phyloP scores from a whole-genome alignment of 2,329 filamentous ascomycete species.

The Aspergillus nomiae region DNA sequence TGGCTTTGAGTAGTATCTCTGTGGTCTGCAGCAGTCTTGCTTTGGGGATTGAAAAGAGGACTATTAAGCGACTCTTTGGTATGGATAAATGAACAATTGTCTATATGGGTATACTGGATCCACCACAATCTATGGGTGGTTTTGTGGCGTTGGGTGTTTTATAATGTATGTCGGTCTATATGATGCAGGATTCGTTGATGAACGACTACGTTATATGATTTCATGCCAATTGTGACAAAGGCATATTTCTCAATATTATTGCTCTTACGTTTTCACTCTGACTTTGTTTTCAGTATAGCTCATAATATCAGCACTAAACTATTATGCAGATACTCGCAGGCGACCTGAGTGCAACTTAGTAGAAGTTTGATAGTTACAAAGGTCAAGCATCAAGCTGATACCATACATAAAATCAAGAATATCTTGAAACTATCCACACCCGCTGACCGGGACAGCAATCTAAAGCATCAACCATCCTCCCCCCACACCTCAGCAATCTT shows the following conservation, averaged over 20 bases:
- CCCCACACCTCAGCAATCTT: slow-evolving; percentile 76
- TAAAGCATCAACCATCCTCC: slow-evolving; percentile 18
- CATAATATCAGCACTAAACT: not conserved
- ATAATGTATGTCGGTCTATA: not conserved
- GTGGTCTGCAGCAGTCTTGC: slow-evolving; percentile 81
- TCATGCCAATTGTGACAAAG: not conserved
- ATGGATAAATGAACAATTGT: slow-evolving; percentile 7
- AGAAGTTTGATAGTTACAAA: not conserved
- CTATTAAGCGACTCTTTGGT: slow-evolving; percentile 22
- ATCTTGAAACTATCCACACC: not conserved
- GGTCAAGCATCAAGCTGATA: not conserved
- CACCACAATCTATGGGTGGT: not conserved
- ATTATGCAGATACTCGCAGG: not conserved
- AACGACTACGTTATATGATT: not conserved
- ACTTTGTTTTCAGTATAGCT: not conserved
- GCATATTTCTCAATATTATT: not conserved
- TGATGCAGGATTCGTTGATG: not conserved
- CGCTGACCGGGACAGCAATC: not conserved
- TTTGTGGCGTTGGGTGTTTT: not conserved
- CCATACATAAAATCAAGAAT: not conserved
- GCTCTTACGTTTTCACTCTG: not conserved
- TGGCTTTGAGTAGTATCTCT: slow-evolving; percentile 89
- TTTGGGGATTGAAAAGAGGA: slow-evolving; percentile 55
- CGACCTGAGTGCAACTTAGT: not conserved
- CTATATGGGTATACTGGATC: not conserved